These are phyloP conservation scores for Cyclotella choctawhatcheeana DNA, from an alignment of 108 stramenopile species.

Conservation along the genomic window DNA sequence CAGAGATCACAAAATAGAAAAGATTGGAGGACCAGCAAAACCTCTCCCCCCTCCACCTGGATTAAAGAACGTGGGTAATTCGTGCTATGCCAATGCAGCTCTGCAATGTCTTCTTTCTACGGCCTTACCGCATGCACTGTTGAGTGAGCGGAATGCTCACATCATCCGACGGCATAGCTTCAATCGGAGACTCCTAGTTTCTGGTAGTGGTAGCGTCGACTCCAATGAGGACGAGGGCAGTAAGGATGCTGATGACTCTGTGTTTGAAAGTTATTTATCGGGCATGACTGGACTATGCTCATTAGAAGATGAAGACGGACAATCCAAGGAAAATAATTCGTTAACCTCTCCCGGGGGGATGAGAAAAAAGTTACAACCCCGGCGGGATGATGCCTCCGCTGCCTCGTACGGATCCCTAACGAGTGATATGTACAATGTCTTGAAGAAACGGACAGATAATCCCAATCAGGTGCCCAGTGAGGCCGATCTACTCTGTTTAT, in stretches of 20 bases:
- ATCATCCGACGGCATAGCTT: conserved; percentile 81
- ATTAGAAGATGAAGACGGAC: conserved; percentile 18
- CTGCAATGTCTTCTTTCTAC: conserved; percentile 81
- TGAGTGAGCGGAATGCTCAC: conserved; percentile 68
- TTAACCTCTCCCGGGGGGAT: background rate
- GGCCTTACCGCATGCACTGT: conserved; percentile 72
- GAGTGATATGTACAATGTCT: conserved; percentile 48
- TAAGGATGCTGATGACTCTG: conserved; percentile 33
- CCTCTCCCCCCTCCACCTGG: conserved; percentile 68
- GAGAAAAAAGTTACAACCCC: conserved; percentile 25
- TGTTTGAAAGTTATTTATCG: conserved; percentile 34
- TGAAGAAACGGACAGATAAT: conserved; percentile 24
- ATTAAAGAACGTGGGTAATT: conserved; percentile 82
- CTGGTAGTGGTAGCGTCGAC: conserved; percentile 75
- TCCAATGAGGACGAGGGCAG: conserved; percentile 56
- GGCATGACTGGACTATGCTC: conserved; percentile 33
- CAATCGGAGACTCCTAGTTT: conserved; percentile 72
- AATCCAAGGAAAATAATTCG: conserved; percentile 6
- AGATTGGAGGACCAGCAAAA: background rate
- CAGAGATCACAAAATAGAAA: background rate
- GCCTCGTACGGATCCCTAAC: conserved; percentile 33
- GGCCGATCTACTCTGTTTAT: conserved; percentile 57
- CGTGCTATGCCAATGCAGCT: conserved; percentile 86
- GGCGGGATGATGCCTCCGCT: conserved; percentile 44
- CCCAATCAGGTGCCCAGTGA: conserved; percentile 13